A percentile compares a stretch with the other conserved stretches of the same genome.
These are phyloP conservation scores for Mallotus repandus DNA, from an alignment of 441 rosid genomes.

Conservation along the genomic window DNA sequence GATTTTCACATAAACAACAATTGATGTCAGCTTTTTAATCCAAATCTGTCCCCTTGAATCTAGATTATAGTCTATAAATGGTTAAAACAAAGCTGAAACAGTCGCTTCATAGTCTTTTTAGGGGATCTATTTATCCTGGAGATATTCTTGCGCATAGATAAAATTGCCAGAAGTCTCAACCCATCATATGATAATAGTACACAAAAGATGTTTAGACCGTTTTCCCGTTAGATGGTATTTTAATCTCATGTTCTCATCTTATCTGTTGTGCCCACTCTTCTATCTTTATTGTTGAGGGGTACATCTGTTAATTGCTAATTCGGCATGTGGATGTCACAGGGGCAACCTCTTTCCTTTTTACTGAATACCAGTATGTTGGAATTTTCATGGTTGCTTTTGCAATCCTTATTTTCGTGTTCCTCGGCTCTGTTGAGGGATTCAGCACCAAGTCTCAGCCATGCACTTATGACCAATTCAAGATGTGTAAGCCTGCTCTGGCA, in stretches of 20 bases:
- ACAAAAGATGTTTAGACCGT: neutral
- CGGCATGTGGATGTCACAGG: slow-evolving; percentile 46
- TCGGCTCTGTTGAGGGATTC: slow-evolving; percentile 90
- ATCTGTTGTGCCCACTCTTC: neutral
- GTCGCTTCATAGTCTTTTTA: too few relatives aligned
- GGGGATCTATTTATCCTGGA: neutral
- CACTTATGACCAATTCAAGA: slow-evolving; percentile 56
- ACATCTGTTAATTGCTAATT: slow-evolving; percentile 14
- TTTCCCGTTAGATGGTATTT: neutral
- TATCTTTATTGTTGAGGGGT: neutral
- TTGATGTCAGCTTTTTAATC: neutral
- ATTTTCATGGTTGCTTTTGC: slow-evolving; percentile 86
- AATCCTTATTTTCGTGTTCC: slow-evolving; percentile 76
- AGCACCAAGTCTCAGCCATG: slow-evolving; percentile 78
- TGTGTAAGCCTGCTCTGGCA: slow-evolving; percentile 91
- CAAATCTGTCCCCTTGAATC: neutral
- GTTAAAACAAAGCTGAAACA: neutral
- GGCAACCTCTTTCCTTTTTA: slow-evolving; percentile 83
- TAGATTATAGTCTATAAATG: neutral
- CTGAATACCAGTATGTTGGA: slow-evolving; percentile 82
- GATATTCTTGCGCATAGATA: neutral
- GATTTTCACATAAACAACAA: neutral
- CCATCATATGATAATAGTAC: neutral
- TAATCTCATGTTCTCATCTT: neutral
- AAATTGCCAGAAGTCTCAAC: neutral